Evolutionary conservation across 129 eudicot genomes (phyloP), one percentile per base, ranked within the genome.

Genomic region (Flaveria robusta): DNA sequence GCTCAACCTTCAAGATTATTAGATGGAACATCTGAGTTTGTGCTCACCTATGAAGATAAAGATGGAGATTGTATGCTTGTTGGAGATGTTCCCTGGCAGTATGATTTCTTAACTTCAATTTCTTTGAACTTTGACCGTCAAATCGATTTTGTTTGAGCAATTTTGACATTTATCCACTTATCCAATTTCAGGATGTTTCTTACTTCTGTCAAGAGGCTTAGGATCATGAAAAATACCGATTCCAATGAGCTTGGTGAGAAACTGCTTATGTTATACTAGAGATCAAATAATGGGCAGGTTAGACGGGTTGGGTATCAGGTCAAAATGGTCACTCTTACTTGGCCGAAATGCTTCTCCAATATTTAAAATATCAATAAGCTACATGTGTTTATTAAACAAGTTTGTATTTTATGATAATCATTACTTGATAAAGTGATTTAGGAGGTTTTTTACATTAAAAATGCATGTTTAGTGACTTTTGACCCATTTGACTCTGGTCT

Each of bases 41-140:
- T 93, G 41, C 98, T 93, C 34, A 93, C 97, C 39, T 93, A 93
- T 81, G 96, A 93, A 86, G 98, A 93, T 84, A 93, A 90, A 85
- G 98, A 93, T 13, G 97, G 98, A 45, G 98, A 93, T 41, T 90
- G 97, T 92, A 93, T 93, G 98, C 96, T 93, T 55, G 98, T 93
- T 34, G 98, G 98, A 75, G 98, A 93, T 86, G 98, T 93, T 76
- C 98, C 97, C 24, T 93, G 93, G 96, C 78, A 80, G 99, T 94
- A 94, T 71, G 89, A 29, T 59, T 68, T 51, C 76, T 69, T 46
- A 66, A 42, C 29, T 43, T 68, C 42, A 11, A 50, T 65, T 72
- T 65, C 23, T 27, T 42, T 1, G 27, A 26, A 43, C 12, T 6
- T 24, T 55, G 59, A 64, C 43, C 14, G 1, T 1, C 18, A 63